Evolutionary conservation across 2,329 filamentous ascomycete species (phyloP), one percentile per base, ranked within the genome.

Genomic region (Tolypocladium endophyticum): DNA sequence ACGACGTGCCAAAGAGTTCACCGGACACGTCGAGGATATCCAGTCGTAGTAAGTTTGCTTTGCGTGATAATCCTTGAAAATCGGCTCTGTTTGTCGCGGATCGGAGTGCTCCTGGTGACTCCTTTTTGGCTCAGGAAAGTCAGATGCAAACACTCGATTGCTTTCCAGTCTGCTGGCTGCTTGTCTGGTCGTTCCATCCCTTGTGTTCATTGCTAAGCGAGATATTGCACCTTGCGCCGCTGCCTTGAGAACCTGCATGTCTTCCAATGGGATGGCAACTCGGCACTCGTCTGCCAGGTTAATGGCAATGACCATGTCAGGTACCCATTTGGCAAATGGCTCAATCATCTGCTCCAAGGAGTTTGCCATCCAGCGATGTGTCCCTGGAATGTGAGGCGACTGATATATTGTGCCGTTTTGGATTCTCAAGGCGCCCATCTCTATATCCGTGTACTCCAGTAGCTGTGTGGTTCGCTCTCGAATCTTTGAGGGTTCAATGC

Each of bases 241-340:
- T 86, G 83, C 69, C 83, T 82, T 5, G 87, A 83, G 7, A 45
- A 80, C 80, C 59, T 76, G 72, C 60, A 86, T 79, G 8, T 81
- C 76, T 63, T 85, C 81, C 75, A 78, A 85, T 14, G 82, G 77
- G 9, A 82, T 79, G 14, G 85, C 77, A 41, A 87, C 67, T 28
- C 83, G 76, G 57, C 83, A 83, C 67, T 86, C 83, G 66, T 87
- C 84, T 73, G 89, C 79, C 16, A 87, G 78, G 69, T 94, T 94
- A 74, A 93, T 87, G 0, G 87, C 86, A 39, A 94, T 73, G 64
- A 91, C 87, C 87, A 93, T 90, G 63, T 90, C 84, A 0, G 89
- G 89, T 28, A 94, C 75, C 69, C 87, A 84, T 63, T 87, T 72
- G 2, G 85, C 78, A 66, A 92, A 92, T 0, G 79, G 73, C 61